Base-by-base conservation (phyloP, 306 rosid species). In the Casuarina cunninghamiana region DNA sequence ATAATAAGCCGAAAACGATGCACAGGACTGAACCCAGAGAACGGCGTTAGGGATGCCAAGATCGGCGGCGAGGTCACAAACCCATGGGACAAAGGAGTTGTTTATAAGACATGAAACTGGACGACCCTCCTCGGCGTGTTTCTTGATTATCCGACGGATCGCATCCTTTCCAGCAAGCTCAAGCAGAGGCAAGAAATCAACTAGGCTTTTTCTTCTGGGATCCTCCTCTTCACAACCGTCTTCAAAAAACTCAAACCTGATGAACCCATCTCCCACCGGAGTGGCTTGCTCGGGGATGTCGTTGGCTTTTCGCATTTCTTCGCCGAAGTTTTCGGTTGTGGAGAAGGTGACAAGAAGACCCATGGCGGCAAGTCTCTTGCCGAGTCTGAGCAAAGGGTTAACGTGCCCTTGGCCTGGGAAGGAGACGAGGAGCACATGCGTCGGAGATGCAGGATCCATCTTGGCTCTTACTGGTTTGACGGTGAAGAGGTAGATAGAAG, bases 11-110 rank as follows among this genome's bases (percentile, higher is more conserved):
- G 5, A 89, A 87, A 90, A 85, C 16, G 73, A 74, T 10, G 96
- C 86, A 45, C 87, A 82, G 1, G 96, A 90, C 61, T 88, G 93
- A 4, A 90, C 83, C 96, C 93, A 90, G 2, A 90, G 88, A 48
- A 84, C 78, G 46, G 91, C 89, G 17, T 75, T 80, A 83, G 93
- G 84, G 63, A 90, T 67, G 50, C 84, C 78, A 1, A 85, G 89
- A 9, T 63, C 10, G 19, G 21, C 2, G 15, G 63, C 63, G 41
- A 66, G 49, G 17, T 86, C 86, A 4, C 85, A 78, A 35, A 81
- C 92, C 89, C 92, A 88, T 6, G 91, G 88, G 41, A 83, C 42
- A 51, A 90, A 87, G 0, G 91, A 88, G 53, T 90, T 88, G 74
- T 84, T 87, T 5, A 90, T 82, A 4, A 90, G 38, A 26, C 87